Base-by-base conservation (phyloP, 352 stramenopile species). In the Phytophthora vignae region DNA sequence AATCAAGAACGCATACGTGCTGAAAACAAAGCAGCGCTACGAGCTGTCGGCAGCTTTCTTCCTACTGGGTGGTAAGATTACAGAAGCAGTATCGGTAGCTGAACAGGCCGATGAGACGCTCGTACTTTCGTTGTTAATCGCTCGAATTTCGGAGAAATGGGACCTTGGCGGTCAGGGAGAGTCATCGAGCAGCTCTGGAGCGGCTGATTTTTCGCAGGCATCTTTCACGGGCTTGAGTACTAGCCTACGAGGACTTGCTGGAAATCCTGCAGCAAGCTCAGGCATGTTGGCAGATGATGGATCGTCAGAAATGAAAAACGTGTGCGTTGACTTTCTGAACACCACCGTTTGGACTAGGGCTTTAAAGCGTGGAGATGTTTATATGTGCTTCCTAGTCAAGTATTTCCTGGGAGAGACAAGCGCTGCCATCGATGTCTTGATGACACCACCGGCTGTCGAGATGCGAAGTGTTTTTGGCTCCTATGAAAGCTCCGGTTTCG, bases 1-100 rank as follows among this genome's bases (percentile, higher is more conserved):
- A 14, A 87, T 96, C n/a, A 97, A 97, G 71, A 97, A 97, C 53
- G 91, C 91, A 0, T 97, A 93, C 62, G 90, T 95, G 36, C 67
- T 97, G 17, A 96, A 97, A 63, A 83, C 84, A 15, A 96, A 97
- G 65, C 86, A 93, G 21, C 87, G 88, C 14, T 96, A 91, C 48
- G 79, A 85, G 54, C 71, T 97, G 10, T 93, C 89, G 0, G 89
- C 90, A 2, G 82, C 90, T 1, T 97, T 97, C 52, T 97, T 97
- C 57, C 33, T 97, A 21, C 79, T 97, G 3, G 89, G 87, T 14
- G 79, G 85, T 14, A 94, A 94, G 59, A 64, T 93, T 21, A 85
- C 88, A 44, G 88, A 96, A 67, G 90, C 90, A 2, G 78, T 93
- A 40, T 81, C 87, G 7, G 87, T 96, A 9, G 81, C 85, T 11